A percentile compares a stretch with the other conserved stretches of the same genome.
These are phyloP conservation scores for Ceratocystis ficicola DNA, from an alignment of 2,329 filamentous ascomycete genomes.

Conservation along the genomic window DNA sequence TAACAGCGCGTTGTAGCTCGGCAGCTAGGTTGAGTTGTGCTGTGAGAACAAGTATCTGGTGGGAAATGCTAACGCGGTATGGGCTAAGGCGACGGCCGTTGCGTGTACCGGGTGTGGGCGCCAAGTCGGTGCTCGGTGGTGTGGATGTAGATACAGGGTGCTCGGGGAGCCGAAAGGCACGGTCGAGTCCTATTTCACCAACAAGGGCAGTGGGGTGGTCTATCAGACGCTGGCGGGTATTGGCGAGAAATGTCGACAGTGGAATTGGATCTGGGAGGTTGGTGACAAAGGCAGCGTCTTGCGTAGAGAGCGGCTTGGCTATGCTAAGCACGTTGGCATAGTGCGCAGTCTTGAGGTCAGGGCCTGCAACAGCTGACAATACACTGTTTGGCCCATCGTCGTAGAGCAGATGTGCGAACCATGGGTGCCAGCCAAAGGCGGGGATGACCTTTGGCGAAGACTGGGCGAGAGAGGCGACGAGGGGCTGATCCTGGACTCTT, in stretches of 20 bases:
- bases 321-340: slow-evolving; percentile 55
- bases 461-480: slow-evolving; percentile 52
- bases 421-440: slow-evolving; percentile 79
- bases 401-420: slow-evolving; percentile 70
- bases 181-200: slow-evolving; percentile 69
- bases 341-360: slow-evolving; percentile 34
- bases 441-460: slow-evolving; percentile 38
- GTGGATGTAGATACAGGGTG: slow-evolving; percentile 25
- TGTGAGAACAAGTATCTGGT: slow-evolving; percentile 54
- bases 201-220: slow-evolving; percentile 53
- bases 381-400: slow-evolving; percentile 36
- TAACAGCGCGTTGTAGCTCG: slow-evolving; percentile 51
- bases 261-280: slow-evolving; percentile 48
- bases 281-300: slow-evolving; percentile 36
- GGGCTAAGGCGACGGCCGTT: slow-evolving; percentile 57
- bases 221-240: slow-evolving; percentile 44
- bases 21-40: slow-evolving; percentile 62
- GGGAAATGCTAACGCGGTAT: slow-evolving; percentile 53
- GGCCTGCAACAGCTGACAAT: neutral
- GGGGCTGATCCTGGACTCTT: slow-evolving; percentile 58
- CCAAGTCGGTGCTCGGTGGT: neutral
- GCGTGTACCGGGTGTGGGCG: slow-evolving; percentile 54
- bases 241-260: slow-evolving; percentile 45
- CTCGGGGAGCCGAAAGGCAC: slow-evolving; percentile 58
- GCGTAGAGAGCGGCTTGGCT: slow-evolving; percentile 35